Evolutionary conservation across 192 early-diverging fungal genomes (phyloP).

Genomic region (Coemansia sp.): DNA sequence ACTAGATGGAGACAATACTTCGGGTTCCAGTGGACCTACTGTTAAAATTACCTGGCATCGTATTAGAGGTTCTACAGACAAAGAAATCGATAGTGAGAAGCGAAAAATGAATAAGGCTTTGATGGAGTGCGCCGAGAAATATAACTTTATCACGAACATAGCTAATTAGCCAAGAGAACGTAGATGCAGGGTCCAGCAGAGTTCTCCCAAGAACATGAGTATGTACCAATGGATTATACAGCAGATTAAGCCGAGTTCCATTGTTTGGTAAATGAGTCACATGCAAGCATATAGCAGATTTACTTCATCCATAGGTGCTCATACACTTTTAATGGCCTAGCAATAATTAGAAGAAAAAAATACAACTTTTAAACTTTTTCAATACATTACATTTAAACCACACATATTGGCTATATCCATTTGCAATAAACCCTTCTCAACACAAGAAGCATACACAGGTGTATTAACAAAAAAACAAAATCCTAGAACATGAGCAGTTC

Average conservation of each 20-base stretch:
- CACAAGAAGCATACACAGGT: background rate
- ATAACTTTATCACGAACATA: too few species aligned
- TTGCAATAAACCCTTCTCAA: background rate
- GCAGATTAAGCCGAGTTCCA: background rate
- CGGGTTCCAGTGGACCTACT: too few species aligned
- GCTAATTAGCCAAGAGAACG: too few species aligned
- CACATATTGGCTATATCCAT: too few species aligned
- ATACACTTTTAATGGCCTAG: background rate
- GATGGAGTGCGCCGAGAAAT: too few species aligned
- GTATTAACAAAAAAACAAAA: background rate
- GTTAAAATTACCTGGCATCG: too few species aligned
- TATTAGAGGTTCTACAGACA: too few species aligned
- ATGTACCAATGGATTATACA: background rate
- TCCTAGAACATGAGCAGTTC: slow-evolving; percentile 38
- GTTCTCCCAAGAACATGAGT: too few species aligned
- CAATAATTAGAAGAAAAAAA: background rate
- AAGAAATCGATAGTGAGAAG: too few species aligned
- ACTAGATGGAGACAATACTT: too few species aligned
- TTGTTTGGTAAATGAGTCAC: background rate
- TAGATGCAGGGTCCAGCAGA: too few species aligned
- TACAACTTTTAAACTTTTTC: background rate
- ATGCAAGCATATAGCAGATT: background rate
- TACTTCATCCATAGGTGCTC: background rate
- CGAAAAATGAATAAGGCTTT: too few species aligned
- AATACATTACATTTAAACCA: background rate